Percentiles rank a stretch among this genome's conserved stretches.
Evolutionary conservation across 768 basidiomycete species (phyloP).

Genomic region (Coprinopsis marcescibilis): DNA sequence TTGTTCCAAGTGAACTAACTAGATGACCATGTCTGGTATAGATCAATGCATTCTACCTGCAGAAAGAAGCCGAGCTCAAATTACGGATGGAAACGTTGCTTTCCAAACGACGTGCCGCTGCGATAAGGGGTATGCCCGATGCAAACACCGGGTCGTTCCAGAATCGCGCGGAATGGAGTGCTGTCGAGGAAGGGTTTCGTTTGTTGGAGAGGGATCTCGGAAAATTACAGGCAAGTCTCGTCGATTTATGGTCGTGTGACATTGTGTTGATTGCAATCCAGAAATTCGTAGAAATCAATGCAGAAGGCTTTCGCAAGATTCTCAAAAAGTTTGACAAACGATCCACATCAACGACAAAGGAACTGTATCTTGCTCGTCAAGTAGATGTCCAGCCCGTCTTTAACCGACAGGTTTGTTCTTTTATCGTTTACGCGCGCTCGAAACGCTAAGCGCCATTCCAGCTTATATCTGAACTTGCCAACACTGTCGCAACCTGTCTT

Average conservation of each 20-base stretch:
- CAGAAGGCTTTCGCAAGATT: slow-evolving; percentile 94
- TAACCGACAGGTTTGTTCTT: slow-evolving; percentile 74
- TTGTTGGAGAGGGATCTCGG: slow-evolving; percentile 90
- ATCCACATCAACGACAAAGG: slow-evolving; percentile 91
- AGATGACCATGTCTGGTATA: slow-evolving; percentile 27
- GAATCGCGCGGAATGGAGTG: slow-evolving; percentile 87
- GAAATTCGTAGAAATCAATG: slow-evolving; percentile 98
- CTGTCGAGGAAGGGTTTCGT: slow-evolving; percentile 94
- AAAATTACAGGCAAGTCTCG: slow-evolving; percentile 74
- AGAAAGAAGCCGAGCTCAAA: slow-evolving; percentile 93
- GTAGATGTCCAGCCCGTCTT: slow-evolving; percentile 99
- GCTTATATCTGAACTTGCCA: slow-evolving; percentile 93
- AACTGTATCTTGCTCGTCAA: slow-evolving; percentile 91
- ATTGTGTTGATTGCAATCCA: slow-evolving; percentile 25
- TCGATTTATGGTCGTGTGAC: background rate
- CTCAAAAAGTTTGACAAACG: slow-evolving; percentile 98
- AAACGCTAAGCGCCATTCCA: slow-evolving; percentile 24
- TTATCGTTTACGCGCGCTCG: slow-evolving; percentile 1
- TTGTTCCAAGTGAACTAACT: slow-evolving; percentile 5
- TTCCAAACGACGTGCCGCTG: slow-evolving; percentile 86
- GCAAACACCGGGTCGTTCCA: slow-evolving; percentile 51
- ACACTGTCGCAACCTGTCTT: slow-evolving; percentile 82
- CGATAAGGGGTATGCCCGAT: slow-evolving; percentile 66
- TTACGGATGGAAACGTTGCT: slow-evolving; percentile 88
- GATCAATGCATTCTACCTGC: slow-evolving; percentile 98